Base-by-base conservation (phyloP, 2,329 filamentous ascomycete genomes). In the Cladosporium phlei region DNA sequence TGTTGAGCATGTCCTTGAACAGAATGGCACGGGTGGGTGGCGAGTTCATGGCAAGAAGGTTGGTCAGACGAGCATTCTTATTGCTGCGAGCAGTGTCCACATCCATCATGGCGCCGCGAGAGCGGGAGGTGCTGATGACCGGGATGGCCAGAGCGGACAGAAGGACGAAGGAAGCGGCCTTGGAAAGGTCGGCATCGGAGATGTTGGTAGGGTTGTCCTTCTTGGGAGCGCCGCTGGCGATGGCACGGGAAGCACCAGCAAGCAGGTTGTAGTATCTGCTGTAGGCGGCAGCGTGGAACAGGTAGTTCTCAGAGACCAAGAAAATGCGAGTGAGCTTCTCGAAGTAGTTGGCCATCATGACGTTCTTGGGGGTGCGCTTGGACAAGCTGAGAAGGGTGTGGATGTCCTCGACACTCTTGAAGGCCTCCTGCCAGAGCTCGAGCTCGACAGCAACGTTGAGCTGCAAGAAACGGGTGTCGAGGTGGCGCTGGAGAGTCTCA, bases 331-430 rank as follows among this genome's bases (percentile, higher is more conserved):
- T 96, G 49, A 98, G 83, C 75, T 97, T 97, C 78, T 98, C 93
- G 71, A 97, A 98, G 79, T 98, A 98, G 76, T 97, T 98, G 72
- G 93, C 93, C 93, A 98, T 98, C 93, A 98, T 97, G 66, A 96
- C 78, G 68, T 96, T 96, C 84, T 97, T 97, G 46, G 93, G 85
- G 29, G 90, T 90, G 47, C 93, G 87, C 80, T 97, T 97, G 84
- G 91, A 97, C 59, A 97, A 79, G 74, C 85, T 97, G 58, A 98
- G 82, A 46, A 98, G 81, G 42, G 90, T 97, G 74, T 98, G 93
- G 59, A 97, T 97, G 66, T 98, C 93, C 73, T 98, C 93, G 39
- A 98, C 91, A 64, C 89, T 96, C 69, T 93, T 87, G 85, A 98
- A 98, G 55, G 93, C 93, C 75, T 98, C 93, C 72, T 98, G 93